phyloP scores from a whole-genome alignment of 768 basidiomycete species.

The Amanita polypyramis region DNA sequence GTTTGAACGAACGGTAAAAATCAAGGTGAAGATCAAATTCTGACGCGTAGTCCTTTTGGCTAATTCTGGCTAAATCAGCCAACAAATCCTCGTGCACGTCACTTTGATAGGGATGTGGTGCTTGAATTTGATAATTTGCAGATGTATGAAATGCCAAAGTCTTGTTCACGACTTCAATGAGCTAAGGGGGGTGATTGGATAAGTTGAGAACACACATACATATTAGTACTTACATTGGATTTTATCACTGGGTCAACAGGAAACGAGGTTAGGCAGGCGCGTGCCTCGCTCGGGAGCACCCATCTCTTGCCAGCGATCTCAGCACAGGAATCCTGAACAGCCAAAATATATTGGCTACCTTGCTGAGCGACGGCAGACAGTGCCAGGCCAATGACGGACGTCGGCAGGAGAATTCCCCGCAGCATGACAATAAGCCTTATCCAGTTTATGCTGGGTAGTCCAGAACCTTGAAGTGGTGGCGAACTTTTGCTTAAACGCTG shows the following conservation, averaged over 20 bases:
- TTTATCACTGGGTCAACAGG: constrained; percentile 35
- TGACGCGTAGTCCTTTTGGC: constrained; percentile 29
- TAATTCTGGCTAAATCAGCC: constrained; percentile 38
- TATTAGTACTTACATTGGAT: constrained; percentile 30
- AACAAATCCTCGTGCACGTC: constrained; percentile 50
- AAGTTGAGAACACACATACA: not conserved
- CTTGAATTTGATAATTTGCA: constrained; percentile 46
- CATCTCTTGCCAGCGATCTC: constrained; percentile 44
- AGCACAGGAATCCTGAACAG: constrained; percentile 34
- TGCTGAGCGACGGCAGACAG: not conserved
- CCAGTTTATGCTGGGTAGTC: not conserved
- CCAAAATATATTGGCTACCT: not conserved
- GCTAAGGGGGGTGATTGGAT: constrained; percentile 19
- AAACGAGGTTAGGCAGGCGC: constrained; percentile 41
- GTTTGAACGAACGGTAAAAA: constrained; percentile 40
- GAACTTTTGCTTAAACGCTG: not conserved
- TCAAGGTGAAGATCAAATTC: constrained; percentile 50
- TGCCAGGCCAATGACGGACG: constrained; percentile 3
- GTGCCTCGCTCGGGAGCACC: constrained; percentile 39
- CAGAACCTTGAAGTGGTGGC: not conserved
- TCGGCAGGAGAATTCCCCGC: constrained; percentile 8
- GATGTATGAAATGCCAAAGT: constrained; percentile 53
- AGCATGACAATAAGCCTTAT: not conserved
- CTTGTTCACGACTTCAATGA: constrained; percentile 47
- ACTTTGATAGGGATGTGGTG: constrained; percentile 38